These are phyloP conservation scores for Lactarius hengduanensis DNA, from an alignment of 768 basidiomycete genomes.

Conservation along the genomic window DNA sequence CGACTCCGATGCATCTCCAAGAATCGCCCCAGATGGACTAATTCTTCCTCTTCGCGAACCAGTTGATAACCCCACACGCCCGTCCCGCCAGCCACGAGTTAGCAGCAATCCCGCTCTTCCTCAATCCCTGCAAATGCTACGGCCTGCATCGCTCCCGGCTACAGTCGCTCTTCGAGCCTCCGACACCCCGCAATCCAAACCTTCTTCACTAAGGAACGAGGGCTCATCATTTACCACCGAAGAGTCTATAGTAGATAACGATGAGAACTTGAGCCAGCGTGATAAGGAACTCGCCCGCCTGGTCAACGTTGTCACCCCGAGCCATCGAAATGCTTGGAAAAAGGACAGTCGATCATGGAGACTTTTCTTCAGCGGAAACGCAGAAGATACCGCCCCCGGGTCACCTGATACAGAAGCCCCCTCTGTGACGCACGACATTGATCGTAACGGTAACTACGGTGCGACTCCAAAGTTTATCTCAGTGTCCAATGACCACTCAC, in stretches of 20 bases:
- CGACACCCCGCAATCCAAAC: slow-evolving; percentile 21
- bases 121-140: slow-evolving; percentile 55
- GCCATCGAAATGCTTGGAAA: slow-evolving; percentile 70
- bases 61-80: slow-evolving; percentile 32
- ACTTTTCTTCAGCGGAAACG: slow-evolving; percentile 46
- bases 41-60: slow-evolving; percentile 40
- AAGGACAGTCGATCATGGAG: slow-evolving; percentile 64
- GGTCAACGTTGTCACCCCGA: slow-evolving; percentile 67
- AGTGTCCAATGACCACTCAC: slow-evolving; percentile 1
- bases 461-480: background rate
- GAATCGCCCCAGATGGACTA: slow-evolving; percentile 33
- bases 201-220: slow-evolving; percentile 5
- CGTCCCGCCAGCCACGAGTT: slow-evolving; percentile 31
- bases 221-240: background rate
- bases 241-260: slow-evolving; percentile 24
- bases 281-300: slow-evolving; percentile 58
- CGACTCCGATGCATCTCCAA: slow-evolving; percentile 36
- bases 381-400: slow-evolving; percentile 32
- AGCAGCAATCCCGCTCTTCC: slow-evolving; percentile 44
- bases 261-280: slow-evolving; percentile 36
- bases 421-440: slow-evolving; percentile 27
- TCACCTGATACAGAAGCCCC: slow-evolving; percentile 35
- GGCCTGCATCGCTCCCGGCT: slow-evolving; percentile 67
- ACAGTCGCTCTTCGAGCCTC: slow-evolving; percentile 54
- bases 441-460: slow-evolving; percentile 23